Evolutionary conservation across 192 early-diverging fungal species (phyloP), one percentile per base, ranked within the genome.

Genomic region (Mortierella alpina): DNA sequence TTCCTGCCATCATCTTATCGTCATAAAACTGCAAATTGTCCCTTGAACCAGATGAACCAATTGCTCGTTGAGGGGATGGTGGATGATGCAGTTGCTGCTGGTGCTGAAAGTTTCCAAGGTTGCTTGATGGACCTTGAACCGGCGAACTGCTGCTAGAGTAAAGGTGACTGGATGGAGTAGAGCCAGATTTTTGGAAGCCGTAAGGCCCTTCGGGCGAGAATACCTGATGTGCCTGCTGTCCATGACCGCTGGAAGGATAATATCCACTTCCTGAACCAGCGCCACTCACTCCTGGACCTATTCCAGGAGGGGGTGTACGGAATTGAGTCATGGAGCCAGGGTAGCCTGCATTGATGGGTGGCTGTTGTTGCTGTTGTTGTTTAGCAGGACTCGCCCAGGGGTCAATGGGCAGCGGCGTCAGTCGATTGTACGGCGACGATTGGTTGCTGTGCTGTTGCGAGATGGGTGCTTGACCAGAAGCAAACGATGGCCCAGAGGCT

Each of bases 151-250:
- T 80, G 42, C 55, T 63, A 22, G 77, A 80, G 65, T 80, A 80
- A 17, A 80, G 46, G 23, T 80, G 77, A 40, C 42, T 78, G 5
- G 69, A 57, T 1, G 64, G 22, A 8, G 53, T 56, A 31, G 77
- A 80, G 2, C 42, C 63, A 2, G 77, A 65, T 0, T 65, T 68
- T 23, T 72, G 70, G 53, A 66, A 80, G 0, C 63, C 65, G 20
- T 80, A 80, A n/a, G 77, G 77, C 12, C 77, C 77, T 54, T 80
- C 77, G 11, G 77, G 70, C 13, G 77, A 72, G 58, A 80, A 80
- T 7, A 76, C 50, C 42, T 63, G 31, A 31, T 31, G 61, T 8
- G 44, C 15, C 23, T 66, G 72, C 12, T 58, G 61, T 17, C 51
- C 45, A 8, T 80, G 69, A 17, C 39, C 57, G n/a, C 59, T 48